Conservation (phyloP, 2,329 filamentous ascomycete species). For the Ascochyta lentis region DNA sequence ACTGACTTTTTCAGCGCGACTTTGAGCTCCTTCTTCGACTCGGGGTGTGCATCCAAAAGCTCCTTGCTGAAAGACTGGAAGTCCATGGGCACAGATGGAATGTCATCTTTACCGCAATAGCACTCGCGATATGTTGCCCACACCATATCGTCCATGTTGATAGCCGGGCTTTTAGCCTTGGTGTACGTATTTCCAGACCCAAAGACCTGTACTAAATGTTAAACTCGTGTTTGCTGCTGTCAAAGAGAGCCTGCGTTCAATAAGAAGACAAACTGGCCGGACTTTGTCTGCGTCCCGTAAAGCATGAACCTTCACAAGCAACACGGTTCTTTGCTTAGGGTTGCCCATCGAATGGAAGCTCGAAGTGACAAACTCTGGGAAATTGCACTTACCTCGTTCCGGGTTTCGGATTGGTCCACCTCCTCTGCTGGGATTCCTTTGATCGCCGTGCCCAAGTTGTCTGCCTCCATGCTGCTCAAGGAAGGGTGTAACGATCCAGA, state of each 20-base stretch:
- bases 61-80: background rate
- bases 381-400: background rate
- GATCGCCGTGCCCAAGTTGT: background rate
- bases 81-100: background rate
- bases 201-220: background rate
- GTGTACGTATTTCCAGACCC: background rate
- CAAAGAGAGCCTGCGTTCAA: background rate
- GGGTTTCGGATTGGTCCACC: too few relatives aligned
- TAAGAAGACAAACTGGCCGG: background rate
- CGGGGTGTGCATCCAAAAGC: background rate
- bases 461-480: background rate
- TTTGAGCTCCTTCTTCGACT: background rate
- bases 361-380: background rate
- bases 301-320: background rate
- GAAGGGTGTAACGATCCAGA: background rate
- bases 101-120: background rate
- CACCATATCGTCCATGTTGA: background rate
- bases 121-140: background rate
- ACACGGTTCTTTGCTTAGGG: background rate
- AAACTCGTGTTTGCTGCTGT: background rate
- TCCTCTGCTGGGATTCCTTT: too few relatives aligned
- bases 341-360: background rate
- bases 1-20: background rate
- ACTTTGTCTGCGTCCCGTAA: background rate
- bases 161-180: background rate